These are phyloP conservation scores for Fraxinus cuspidata DNA, from an alignment of 257 asterid genomes.

Conservation along the genomic window DNA sequence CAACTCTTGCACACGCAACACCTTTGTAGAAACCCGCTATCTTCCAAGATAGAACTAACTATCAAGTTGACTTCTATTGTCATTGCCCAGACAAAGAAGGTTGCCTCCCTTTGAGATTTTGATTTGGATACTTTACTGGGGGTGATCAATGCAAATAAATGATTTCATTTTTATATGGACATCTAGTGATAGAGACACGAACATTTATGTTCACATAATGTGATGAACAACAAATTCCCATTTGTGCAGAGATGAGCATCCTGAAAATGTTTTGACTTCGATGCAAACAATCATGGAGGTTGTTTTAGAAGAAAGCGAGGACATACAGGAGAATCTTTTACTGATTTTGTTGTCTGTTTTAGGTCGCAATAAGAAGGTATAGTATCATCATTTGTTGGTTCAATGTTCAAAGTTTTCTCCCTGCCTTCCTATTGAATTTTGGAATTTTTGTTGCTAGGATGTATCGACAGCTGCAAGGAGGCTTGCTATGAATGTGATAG, in stretches of 20 bases:
- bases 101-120: conserved; percentile 10
- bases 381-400: conserved; percentile 18
- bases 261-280: conserved; percentile 78
- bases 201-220: conserved; percentile 42
- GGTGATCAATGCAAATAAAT: conserved; percentile 5
- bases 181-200: conserved; percentile 19
- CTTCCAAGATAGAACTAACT: conserved; percentile 9
- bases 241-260: conserved; percentile 39
- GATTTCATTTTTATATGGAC: background rate
- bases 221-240: conserved; percentile 38
- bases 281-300: conserved; percentile 94
- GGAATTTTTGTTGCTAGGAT: conserved; percentile 49
- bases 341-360: conserved; percentile 65
- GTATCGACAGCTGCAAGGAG: conserved; percentile 65
- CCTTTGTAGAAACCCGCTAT: conserved; percentile 16
- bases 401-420: conserved; percentile 20
- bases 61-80: conserved; percentile 13
- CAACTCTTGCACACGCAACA: background rate
- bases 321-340: conserved; percentile 74
- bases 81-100: conserved; percentile 9
- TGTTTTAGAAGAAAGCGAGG: conserved; percentile 92
- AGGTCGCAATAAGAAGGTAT: conserved; percentile 76
- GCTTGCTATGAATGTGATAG: conserved; percentile 84
- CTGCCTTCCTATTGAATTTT: conserved; percentile 16
- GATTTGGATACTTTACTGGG: conserved; percentile 13